phyloP scores from a whole-genome alignment of 1,284 basidiomycete genomes.

The Polyporus tsugae region DNA sequence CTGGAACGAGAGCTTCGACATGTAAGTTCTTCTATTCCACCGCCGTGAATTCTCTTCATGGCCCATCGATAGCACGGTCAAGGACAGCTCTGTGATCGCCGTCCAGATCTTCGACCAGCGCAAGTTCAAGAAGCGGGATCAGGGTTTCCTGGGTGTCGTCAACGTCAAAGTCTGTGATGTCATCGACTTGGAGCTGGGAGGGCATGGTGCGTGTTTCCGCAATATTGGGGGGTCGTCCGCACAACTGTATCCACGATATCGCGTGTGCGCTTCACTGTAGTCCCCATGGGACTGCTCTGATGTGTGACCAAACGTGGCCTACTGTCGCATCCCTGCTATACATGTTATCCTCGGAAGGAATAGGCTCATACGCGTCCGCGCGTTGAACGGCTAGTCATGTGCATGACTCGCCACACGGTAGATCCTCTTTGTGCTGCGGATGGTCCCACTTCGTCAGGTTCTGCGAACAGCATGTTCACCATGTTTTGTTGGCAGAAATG shows the following conservation, averaged over 20 bases:
- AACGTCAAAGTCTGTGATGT: conserved; percentile 88
- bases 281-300: not conserved
- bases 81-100: conserved; percentile 89
- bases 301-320: not conserved
- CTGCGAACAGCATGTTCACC: not conserved
- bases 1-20: conserved; percentile 95
- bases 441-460: not conserved
- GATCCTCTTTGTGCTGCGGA: not conserved
- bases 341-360: not conserved
- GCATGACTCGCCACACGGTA: not conserved
- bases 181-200: conserved; percentile 81
- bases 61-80: conserved; percentile 70
- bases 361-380: not conserved
- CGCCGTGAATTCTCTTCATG: conserved; percentile 9
- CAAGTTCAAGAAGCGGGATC: conserved; percentile 97
- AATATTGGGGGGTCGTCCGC: not conserved
- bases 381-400: not conserved
- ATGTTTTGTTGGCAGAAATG: conserved; percentile 58
- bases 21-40: conserved; percentile 57
- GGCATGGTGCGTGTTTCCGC: conserved; percentile 65
- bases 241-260: not conserved
- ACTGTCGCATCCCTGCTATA: not conserved
- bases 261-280: not conserved
- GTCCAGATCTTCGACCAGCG: conserved; percentile 98
- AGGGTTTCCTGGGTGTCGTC: conserved; percentile 92